Evolutionary conservation across 495 filamentous ascomycete genomes (phyloP).

Genomic region (Penicillium chermesinum): DNA sequence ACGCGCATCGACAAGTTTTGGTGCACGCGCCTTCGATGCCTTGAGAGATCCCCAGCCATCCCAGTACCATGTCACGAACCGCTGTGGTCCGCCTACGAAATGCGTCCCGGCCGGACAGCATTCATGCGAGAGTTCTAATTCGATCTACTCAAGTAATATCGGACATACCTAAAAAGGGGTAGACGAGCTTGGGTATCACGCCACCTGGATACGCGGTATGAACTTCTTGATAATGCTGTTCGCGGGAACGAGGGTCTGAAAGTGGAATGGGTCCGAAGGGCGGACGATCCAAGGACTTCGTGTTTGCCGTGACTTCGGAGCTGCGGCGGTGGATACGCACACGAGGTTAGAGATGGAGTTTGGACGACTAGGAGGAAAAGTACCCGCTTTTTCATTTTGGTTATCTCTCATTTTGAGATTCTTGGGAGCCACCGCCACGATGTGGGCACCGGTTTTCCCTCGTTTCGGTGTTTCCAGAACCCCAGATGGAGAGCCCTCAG

Average conservation of each 20-base stretch:
- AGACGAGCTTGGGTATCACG: slow-evolving; percentile 11
- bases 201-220: slow-evolving; percentile 6
- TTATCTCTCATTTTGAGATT: slow-evolving; percentile 6
- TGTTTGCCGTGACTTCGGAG: neutral
- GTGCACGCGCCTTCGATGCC: slow-evolving; percentile 13
- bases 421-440: slow-evolving; percentile 26
- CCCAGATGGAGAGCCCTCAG: slow-evolving; percentile 20
- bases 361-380: neutral
- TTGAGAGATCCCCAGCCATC: no score
- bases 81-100: slow-evolving; percentile 2
- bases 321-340: neutral
- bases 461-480: slow-evolving; percentile 29
- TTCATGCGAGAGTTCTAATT: slow-evolving; percentile 4
- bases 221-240: slow-evolving; percentile 2
- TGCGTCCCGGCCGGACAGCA: neutral
- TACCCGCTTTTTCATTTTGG: slow-evolving; percentile 7
- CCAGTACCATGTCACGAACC: slow-evolving; percentile 21
- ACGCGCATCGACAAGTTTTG: slow-evolving; percentile 4
- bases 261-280: neutral
- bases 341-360: neutral
- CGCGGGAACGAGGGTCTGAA: slow-evolving; percentile 9
- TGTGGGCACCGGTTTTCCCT: slow-evolving; percentile 11
- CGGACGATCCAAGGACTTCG: neutral
- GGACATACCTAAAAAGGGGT: neutral
- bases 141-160: neutral